Conservation (phyloP, 495 filamentous ascomycete genomes). For the Xylaria telfairii region DNA sequence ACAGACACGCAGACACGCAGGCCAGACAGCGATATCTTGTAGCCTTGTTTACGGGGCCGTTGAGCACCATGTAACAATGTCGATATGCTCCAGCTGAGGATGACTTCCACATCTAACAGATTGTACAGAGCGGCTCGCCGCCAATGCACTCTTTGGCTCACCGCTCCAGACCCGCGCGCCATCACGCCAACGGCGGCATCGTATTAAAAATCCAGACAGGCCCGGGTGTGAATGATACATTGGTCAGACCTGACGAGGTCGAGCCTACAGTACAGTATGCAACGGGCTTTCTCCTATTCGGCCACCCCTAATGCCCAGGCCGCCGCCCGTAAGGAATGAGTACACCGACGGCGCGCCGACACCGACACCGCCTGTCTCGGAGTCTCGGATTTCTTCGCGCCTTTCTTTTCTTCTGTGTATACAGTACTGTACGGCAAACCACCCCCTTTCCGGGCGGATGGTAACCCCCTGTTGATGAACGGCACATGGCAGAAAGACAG, state of each 20-base stretch:
- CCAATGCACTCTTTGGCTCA: slow-evolving; percentile 23
- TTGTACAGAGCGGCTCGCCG: slow-evolving; percentile 21
- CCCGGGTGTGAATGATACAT: slow-evolving; percentile 2
- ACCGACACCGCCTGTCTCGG: slow-evolving; percentile 17
- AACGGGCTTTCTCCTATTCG: slow-evolving; percentile 9
- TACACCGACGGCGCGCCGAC: slow-evolving; percentile 12
- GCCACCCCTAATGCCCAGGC: neutral
- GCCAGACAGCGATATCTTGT: slow-evolving; percentile 9
- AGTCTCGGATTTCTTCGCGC: neutral
- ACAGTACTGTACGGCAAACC: neutral
- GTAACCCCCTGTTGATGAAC: neutral
- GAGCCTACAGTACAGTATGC: neutral
- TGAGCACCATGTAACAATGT: slow-evolving; percentile 10
- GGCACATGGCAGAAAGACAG: slow-evolving; percentile 17
- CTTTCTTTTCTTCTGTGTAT: neutral
- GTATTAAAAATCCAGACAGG: slow-evolving; percentile 6
- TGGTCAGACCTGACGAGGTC: slow-evolving; percentile 15
- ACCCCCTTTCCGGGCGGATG: slow-evolving; percentile 2
- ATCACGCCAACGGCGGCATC: slow-evolving; percentile 27
- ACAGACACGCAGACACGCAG: neutral
- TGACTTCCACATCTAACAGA: slow-evolving; percentile 21
- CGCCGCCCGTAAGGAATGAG: slow-evolving; percentile 8
- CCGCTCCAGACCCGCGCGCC: slow-evolving; percentile 21
- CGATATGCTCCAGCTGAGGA: neutral
- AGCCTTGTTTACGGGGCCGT: slow-evolving; percentile 29